Evolutionary conservation across 179 eudicot genomes (phyloP), one percentile per base, ranked within the genome.

Genomic region (Heliamphora pulchella): DNA sequence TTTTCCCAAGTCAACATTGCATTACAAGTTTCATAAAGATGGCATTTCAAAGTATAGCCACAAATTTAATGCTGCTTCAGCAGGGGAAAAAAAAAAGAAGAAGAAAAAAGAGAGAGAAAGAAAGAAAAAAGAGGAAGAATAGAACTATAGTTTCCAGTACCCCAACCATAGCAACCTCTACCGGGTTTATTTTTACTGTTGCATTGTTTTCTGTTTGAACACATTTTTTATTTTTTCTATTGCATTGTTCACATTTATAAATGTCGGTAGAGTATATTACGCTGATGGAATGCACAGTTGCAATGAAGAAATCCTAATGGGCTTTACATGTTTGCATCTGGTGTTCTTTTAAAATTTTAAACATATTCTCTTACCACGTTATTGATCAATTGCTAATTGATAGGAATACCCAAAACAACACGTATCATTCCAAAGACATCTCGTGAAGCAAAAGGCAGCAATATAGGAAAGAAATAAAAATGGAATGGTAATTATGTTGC

Each of bases 401-500:
- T 54, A 57, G 1, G 18, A 53, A 41, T 53, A 18, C 3, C 1
- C 13, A 73, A 10, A 53, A 51, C 62, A 53, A 73, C 8, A 53
- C 43, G 14, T 1, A 8, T 41, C 11, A 67, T 50, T 8, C 61
- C 61, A 53, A 18, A 6, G 10, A 57, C 22, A 17, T 50, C 8
- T 11, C 20, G n/a, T n/a, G 15, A 71, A 55, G 48, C 5, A 71
- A n/a, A 13, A 71, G 4, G 47, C 11, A 13, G 5, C 53, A 39
- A 6, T 13, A 51, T 7, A 63, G 46, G 18, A 55, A 31, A 54
- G 2, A 44, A 43, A 48, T 53, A 20, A 55, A 54, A 69, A 41
- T 51, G 66, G 5, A 44, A 54, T 43, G 22, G 8, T n/a, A n/a
- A 61, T 47, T 22, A 48, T 63, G 7, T 63, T 47, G 81, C 89